phyloP scores from a whole-genome alignment of 257 asterid genomes.

The Plantago major region DNA sequence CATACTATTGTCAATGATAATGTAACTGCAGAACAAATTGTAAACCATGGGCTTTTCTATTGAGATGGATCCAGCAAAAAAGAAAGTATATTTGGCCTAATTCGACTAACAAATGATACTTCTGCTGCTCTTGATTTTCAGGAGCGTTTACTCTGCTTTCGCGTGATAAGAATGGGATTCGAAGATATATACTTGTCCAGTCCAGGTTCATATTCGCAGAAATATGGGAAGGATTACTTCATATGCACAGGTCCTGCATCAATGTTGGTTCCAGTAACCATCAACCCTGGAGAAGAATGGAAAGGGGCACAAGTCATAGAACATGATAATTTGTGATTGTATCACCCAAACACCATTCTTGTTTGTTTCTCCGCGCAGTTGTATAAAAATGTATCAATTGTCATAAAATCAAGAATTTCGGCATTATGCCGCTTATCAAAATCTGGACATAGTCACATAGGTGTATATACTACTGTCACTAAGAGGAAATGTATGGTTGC shows the following conservation, averaged over 20 bases:
- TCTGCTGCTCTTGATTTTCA: conserved; percentile 20
- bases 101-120: not conserved
- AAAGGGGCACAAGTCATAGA: conserved; percentile 85
- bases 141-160: conserved; percentile 76
- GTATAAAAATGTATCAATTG: conserved; percentile 6
- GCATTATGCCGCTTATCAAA: not conserved
- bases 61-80: not conserved
- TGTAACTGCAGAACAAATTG: no score
- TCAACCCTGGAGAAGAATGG: conserved; percentile 87
- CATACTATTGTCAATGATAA: no score
- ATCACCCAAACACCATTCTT: not conserved
- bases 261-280: conserved; percentile 54
- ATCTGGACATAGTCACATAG: not conserved
- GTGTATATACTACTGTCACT: not conserved
- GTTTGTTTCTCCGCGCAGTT: not conserved
- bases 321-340: conserved; percentile 67
- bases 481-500: not conserved
- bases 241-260: conserved; percentile 83
- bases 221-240: conserved; percentile 54
- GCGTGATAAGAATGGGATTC: conserved; percentile 76
- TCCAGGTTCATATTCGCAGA: conserved; percentile 57
- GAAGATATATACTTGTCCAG: conserved; percentile 69
- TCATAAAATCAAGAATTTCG: conserved; percentile 2
- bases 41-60: not conserved
- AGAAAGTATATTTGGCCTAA: not conserved